Base-by-base conservation (phyloP, 2,329 filamentous ascomycete genomes). In the Talaromyces atroroseus region DNA sequence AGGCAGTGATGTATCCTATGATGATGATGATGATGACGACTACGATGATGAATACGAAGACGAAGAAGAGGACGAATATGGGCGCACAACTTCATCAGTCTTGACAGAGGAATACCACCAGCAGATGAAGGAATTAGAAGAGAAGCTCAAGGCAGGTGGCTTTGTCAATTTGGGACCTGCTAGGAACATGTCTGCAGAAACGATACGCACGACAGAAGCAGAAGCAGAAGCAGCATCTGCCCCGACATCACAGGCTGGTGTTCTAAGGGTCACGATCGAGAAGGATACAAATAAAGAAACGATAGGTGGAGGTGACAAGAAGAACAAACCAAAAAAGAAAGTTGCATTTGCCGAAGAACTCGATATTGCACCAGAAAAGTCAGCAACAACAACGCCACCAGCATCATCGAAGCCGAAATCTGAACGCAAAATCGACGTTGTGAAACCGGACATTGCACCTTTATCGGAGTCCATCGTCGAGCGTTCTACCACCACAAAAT, bases 111-210 rank as follows among this genome's bases (percentile, higher is more conserved):
- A 89, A 14, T 95, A 95, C 66, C 83, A 85, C 32, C 79, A 82
- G 63, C 82, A 89, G 63, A 97, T 99, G 94, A 80, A 88, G 46
- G 89, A 92, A 62, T 77, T 99, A 4, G 89, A 96, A 71, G 80
- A 86, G 67, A 87, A 85, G 60, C 79, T 96, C 0, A 81, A 86
- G 61, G 81, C 69, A 58, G 76, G 75, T 60, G 77, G 78, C 60
- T 72, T 85, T 63, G 79, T 79, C 66, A 86, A 82, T 65, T 65
- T 86, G 48, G 83, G 79, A 53, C 83, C 81, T 48, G 60, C 66
- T 8, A 54, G 60, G 24, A 60, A 63, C n/a, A 66, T 75, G 18
- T 69, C 73, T 7, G 62, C 63, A 18, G 68, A 58, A 48, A 21
- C 51, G 14, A 58, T 48, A 34, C 32, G 50, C 34, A 29, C 49